phyloP scores from a whole-genome alignment of 768 basidiomycete genomes.

The Mycena galopus region DNA sequence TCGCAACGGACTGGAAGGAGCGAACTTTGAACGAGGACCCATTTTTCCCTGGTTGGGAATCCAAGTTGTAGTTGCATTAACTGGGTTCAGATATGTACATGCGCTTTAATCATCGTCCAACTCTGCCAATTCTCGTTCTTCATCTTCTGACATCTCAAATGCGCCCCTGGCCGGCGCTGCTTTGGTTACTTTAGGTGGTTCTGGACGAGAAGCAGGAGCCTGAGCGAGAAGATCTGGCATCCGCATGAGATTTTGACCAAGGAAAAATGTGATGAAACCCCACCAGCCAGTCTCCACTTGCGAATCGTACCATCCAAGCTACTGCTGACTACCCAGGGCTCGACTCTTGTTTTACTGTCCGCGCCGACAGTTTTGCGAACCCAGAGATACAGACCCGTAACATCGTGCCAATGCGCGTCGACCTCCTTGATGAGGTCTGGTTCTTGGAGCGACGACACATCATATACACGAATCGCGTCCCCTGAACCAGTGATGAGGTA shows the following conservation, averaged over 20 bases:
- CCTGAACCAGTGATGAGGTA: constrained; percentile 88
- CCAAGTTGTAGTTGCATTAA: constrained; percentile 6
- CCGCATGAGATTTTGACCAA: constrained; percentile 1
- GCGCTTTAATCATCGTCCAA: constrained; percentile 55
- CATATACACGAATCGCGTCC: constrained; percentile 85
- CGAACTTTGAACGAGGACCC: constrained; percentile 65
- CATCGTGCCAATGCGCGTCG: constrained; percentile 93
- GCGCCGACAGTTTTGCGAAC: constrained; percentile 60
- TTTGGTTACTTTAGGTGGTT: constrained; percentile 27
- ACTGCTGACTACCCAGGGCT: constrained; percentile 87
- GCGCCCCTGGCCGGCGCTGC: constrained; percentile 33
- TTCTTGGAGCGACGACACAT: constrained; percentile 76
- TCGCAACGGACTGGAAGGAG: constrained; percentile 62
- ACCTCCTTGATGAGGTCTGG: constrained; percentile 79
- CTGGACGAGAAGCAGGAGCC: constrained; percentile 27
- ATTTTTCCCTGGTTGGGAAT: constrained; percentile 63
- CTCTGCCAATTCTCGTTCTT: constrained; percentile 90
- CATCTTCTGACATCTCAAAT: constrained; percentile 83
- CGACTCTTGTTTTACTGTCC: constrained; percentile 63
- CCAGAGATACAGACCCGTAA: constrained; percentile 84
- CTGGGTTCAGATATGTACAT: neutral
- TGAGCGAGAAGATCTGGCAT: constrained; percentile 57
- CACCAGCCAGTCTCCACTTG: constrained; percentile 84
- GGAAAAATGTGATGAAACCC: constrained; percentile 22
- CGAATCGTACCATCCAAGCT: constrained; percentile 91